A percentile compares a stretch with the other conserved stretches of the same genome.
Evolutionary conservation across 2,329 filamentous ascomycete species (phyloP).

Genomic region (Fusarium nelsonii): DNA sequence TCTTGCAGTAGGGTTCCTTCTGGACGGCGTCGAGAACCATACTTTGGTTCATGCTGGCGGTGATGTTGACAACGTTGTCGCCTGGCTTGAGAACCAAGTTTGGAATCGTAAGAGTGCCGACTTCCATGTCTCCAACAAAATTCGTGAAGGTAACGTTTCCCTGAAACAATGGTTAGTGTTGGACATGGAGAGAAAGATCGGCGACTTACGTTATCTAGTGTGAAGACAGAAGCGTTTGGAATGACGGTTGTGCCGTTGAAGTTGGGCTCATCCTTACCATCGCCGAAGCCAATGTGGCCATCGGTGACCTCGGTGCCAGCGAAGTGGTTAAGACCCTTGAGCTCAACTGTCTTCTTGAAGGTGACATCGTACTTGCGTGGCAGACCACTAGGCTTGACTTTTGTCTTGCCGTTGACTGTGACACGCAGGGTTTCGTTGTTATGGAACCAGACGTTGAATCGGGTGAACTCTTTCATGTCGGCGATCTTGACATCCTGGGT

Average conservation of each 20-base stretch:
- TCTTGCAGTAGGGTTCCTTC: constrained; percentile 64
- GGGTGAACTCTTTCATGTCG: constrained; percentile 62
- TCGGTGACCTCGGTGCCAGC: constrained; percentile 65
- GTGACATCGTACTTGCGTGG: constrained; percentile 61
- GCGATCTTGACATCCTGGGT: constrained; percentile 62
- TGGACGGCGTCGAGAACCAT: constrained; percentile 58
- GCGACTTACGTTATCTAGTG: constrained; percentile 70
- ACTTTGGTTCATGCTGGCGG: constrained; percentile 64
- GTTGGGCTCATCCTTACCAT: constrained; percentile 64
- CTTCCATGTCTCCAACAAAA: constrained; percentile 61
- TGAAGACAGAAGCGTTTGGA: constrained; percentile 73
- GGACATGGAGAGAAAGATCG: background rate
- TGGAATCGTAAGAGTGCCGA: constrained; percentile 70
- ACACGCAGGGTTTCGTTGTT: constrained; percentile 63
- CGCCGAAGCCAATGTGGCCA: constrained; percentile 59
- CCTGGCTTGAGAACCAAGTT: constrained; percentile 71
- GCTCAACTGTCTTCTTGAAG: constrained; percentile 67
- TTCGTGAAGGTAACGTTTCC: constrained; percentile 74
- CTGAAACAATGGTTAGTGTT: constrained; percentile 49
- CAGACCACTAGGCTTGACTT: constrained; percentile 64
- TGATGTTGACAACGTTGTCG: constrained; percentile 67
- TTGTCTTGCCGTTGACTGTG: constrained; percentile 64
- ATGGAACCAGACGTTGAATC: constrained; percentile 68
- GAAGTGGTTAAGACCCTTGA: constrained; percentile 68
- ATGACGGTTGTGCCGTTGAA: constrained; percentile 71